These are phyloP conservation scores for Pisolithus thermaeus DNA, from an alignment of 1,284 basidiomycete species.

Conservation along the genomic window DNA sequence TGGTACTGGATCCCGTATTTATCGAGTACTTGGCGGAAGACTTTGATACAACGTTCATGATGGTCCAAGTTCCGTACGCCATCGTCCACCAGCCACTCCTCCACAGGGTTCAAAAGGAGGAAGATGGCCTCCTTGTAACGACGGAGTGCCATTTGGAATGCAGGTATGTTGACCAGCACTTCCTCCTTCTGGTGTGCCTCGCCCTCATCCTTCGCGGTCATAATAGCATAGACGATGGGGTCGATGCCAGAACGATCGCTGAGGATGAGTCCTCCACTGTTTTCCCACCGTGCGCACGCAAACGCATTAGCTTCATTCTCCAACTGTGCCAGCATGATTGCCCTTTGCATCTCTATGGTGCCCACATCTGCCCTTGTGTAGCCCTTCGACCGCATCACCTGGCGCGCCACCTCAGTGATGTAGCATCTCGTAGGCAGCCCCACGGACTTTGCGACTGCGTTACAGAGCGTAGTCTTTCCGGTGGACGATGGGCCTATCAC, in stretches of 20 bases:
- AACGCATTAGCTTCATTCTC: conserved; percentile 34
- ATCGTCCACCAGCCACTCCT: conserved; percentile 57
- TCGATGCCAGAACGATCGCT: conserved; percentile 61
- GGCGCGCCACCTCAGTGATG: conserved; percentile 55
- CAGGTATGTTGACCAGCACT: conserved; percentile 30
- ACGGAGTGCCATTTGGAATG: conserved; percentile 38
- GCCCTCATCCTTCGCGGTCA: conserved; percentile 34
- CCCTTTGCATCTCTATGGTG: conserved; percentile 52
- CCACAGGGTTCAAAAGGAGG: conserved; percentile 48
- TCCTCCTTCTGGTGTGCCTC: conserved; percentile 33
- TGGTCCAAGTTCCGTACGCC: conserved; percentile 53
- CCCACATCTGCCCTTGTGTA: conserved; percentile 47
- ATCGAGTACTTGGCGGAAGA: conserved; percentile 36
- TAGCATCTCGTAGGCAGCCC: conserved; percentile 33
- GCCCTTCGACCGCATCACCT: conserved; percentile 44
- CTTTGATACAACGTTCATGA: conserved; percentile 35
- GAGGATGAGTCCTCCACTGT: conserved; percentile 32
- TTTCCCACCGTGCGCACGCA: conserved; percentile 11
- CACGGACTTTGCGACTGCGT: conserved; percentile 40
- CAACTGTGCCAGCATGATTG: conserved; percentile 53
- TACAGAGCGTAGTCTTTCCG: conserved; percentile 60
- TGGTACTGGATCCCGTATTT: conserved; percentile 42
- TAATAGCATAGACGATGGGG: conserved; percentile 52
- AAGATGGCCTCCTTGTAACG: conserved; percentile 40
- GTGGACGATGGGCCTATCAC: conserved; percentile 59